A percentile compares a stretch with the other conserved stretches of the same genome.
phyloP scores from a whole-genome alignment of 2,329 filamentous ascomycete species.

The Helicocarpus griseus region DNA sequence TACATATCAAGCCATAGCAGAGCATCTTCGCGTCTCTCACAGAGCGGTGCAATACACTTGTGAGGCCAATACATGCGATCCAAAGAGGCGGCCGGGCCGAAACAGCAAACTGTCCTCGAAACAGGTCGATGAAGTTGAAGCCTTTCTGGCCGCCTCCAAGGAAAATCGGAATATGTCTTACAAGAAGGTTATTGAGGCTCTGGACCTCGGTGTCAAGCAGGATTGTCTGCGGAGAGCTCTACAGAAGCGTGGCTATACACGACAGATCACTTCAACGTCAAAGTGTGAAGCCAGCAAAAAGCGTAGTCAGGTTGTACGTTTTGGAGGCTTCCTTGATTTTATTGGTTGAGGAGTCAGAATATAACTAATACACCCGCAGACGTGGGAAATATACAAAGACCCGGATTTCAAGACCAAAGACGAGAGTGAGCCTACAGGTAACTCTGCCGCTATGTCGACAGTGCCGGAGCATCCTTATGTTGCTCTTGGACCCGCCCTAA shows the following conservation, averaged over 20 bases:
- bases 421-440: too few species aligned
- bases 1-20: slow-evolving; percentile 1
- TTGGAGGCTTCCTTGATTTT: neutral
- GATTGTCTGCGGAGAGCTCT: slow-evolving; percentile 1
- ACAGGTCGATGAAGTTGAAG: slow-evolving; percentile 2
- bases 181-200: slow-evolving; percentile 2
- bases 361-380: neutral
- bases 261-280: neutral
- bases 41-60: slow-evolving; percentile 1
- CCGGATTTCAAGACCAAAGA: neutral
- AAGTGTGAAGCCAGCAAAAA: neutral
- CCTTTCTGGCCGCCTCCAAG: neutral
- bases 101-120: slow-evolving; percentile 1
- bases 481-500: neutral
- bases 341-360: neutral
- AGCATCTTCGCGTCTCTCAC: slow-evolving; percentile 1
- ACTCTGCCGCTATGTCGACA: neutral
- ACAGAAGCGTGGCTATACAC: neutral
- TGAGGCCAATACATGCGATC: slow-evolving; percentile 1
- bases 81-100: neutral
- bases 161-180: neutral
- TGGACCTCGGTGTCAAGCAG: slow-evolving; percentile 2
- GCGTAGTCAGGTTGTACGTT: neutral
- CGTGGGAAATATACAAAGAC: neutral
- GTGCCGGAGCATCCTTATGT: neutral